phyloP scores from a whole-genome alignment of 768 basidiomycete species.

The Boletus sp. region DNA sequence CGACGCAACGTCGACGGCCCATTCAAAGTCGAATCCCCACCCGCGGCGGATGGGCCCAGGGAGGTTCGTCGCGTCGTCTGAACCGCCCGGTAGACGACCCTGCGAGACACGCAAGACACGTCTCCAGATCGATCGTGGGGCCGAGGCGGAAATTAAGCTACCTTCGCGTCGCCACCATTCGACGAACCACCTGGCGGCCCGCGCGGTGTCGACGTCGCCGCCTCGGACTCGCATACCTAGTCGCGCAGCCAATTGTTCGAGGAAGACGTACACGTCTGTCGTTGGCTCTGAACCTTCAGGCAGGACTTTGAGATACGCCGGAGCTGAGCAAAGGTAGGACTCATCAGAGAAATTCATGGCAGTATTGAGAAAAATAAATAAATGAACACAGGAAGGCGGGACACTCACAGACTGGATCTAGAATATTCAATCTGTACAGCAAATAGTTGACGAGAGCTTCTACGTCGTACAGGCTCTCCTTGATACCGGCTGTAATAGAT shows the following conservation, averaged over 20 bases:
- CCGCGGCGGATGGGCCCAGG: conserved; percentile 44
- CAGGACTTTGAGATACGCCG: conserved; percentile 66
- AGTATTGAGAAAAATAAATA: conserved; percentile 4
- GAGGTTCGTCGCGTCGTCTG: background rate
- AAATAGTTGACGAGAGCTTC: conserved; percentile 86
- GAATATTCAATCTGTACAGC: conserved; percentile 76
- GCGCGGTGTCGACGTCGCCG: conserved; percentile 63
- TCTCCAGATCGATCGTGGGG: conserved; percentile 26
- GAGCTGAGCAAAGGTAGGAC: conserved; percentile 42
- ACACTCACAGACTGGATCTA: conserved; percentile 67
- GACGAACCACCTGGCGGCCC: conserved; percentile 81
- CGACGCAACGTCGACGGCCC: conserved; percentile 38
- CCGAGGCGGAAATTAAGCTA: conserved; percentile 51
- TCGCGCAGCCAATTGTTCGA: conserved; percentile 65
- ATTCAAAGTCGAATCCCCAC: conserved; percentile 87
- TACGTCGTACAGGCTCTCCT: conserved; percentile 85
- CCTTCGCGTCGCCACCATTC: conserved; percentile 86
- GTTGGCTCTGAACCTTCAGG: conserved; percentile 56
- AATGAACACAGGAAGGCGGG: background rate
- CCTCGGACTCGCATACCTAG: conserved; percentile 84
- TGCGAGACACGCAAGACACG: background rate
- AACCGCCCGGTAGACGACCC: background rate
- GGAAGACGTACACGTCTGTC: conserved; percentile 60
- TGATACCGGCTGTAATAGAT: conserved; percentile 74
- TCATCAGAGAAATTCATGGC: background rate